phyloP scores from a whole-genome alignment of 257 asterid genomes.

The Voacanga thouarsii region DNA sequence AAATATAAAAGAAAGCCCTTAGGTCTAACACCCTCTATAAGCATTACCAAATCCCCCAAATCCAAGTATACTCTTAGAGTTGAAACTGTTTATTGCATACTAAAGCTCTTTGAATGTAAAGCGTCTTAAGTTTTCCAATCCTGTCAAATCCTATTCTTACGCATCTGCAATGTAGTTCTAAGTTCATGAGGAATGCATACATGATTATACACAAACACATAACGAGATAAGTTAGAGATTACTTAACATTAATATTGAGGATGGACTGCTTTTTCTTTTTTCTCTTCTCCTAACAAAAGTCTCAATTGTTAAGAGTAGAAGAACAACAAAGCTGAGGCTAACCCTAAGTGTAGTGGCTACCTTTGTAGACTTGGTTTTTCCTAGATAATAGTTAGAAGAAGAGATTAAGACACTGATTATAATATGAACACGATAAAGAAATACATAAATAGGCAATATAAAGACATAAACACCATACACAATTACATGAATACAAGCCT shows the following conservation, averaged over 20 bases:
- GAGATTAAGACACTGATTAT: no score
- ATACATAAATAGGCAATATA: no score
- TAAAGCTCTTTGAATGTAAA: constrained; percentile 85
- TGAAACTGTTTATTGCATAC: constrained; percentile 66
- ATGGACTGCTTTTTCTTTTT: constrained; percentile 48
- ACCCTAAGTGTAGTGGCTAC: constrained; percentile 65
- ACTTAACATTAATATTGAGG: constrained; percentile 51
- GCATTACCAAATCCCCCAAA: constrained; percentile 91
- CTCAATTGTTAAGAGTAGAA: constrained; percentile 27
- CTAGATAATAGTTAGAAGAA: constrained; percentile 23
- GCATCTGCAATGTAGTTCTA: constrained; percentile 39
- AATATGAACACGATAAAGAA: no score
- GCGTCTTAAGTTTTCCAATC: constrained; percentile 64
- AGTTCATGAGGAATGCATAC: background rate
- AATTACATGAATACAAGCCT: no score
- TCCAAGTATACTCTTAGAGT: constrained; percentile 80
- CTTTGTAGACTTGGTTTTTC: constrained; percentile 45
- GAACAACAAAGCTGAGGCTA: no score
- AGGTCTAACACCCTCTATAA: constrained; percentile 64
- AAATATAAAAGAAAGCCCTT: no score
- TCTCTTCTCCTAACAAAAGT: constrained; percentile 51
- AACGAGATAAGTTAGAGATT: background rate
- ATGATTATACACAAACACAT: no score
- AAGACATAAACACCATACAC: no score
- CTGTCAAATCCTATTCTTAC: constrained; percentile 64